A percentile compares a stretch with the other conserved stretches of the same genome.
Evolutionary conservation across 495 filamentous ascomycete genomes (phyloP).

Genomic region (Penicillium manginii): DNA sequence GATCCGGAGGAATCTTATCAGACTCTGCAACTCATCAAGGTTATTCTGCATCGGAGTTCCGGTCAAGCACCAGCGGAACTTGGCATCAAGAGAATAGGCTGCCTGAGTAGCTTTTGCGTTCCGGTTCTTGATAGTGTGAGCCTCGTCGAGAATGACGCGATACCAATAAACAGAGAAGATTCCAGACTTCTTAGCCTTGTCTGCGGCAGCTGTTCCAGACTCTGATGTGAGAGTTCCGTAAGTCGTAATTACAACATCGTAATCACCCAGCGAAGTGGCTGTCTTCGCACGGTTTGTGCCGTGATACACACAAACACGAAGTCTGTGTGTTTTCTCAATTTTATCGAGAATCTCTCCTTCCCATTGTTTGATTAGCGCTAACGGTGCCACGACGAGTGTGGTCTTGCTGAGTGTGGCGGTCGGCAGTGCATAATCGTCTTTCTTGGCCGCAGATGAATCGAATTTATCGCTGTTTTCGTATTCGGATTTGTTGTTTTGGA

Average conservation of each 20-base stretch:
- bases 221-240: slow-evolving; percentile 95
- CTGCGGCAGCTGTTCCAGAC: slow-evolving; percentile 61
- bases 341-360: slow-evolving; percentile 86
- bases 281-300: slow-evolving; percentile 82
- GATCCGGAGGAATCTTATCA: slow-evolving; percentile 92
- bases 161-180: slow-evolving; percentile 95
- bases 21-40: slow-evolving; percentile 91
- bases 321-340: slow-evolving; percentile 64
- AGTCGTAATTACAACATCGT: slow-evolving; percentile 97
- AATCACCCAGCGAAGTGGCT: slow-evolving; percentile 70
- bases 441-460: slow-evolving; percentile 26
- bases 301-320: slow-evolving; percentile 88
- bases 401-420: slow-evolving; percentile 67
- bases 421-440: slow-evolving; percentile 54
- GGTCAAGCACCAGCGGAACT: slow-evolving; percentile 94
- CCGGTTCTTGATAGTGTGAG: slow-evolving; percentile 97
- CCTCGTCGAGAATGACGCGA: slow-evolving; percentile 93
- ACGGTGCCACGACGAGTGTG: slow-evolving; percentile 90
- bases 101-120: slow-evolving; percentile 94
- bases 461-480: slow-evolving; percentile 44
- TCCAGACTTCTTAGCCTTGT: slow-evolving; percentile 68
- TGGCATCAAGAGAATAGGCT: slow-evolving; percentile 74
- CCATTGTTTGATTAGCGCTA: slow-evolving; percentile 97
- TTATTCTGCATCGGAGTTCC: slow-evolving; percentile 98
- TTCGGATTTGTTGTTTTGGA: slow-evolving; percentile 75